Evolutionary conservation across 2,329 filamentous ascomycete species (phyloP).

Genomic region (Biscogniauxia marginata): DNA sequence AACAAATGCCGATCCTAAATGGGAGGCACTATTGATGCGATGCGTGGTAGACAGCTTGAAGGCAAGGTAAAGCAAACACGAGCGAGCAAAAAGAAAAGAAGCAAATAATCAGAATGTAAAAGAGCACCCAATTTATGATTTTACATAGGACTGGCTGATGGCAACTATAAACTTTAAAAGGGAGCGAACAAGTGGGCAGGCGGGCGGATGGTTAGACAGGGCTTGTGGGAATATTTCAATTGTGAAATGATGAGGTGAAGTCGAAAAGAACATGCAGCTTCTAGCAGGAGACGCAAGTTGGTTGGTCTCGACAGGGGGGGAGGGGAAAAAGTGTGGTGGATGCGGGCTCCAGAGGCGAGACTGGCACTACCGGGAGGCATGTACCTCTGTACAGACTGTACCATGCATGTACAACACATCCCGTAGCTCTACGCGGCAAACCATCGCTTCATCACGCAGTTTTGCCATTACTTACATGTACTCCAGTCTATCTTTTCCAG

Average conservation of each 20-base stretch:
- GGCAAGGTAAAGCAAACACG: background rate
- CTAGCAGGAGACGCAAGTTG: slow-evolving; percentile 28
- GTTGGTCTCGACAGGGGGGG: slow-evolving; percentile 29
- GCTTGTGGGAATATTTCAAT: slow-evolving; percentile 6
- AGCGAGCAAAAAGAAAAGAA: background rate
- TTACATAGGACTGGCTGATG: too few species aligned
- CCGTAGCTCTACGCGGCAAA: slow-evolving; percentile 1
- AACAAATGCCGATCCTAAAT: background rate
- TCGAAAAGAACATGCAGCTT: slow-evolving; percentile 33
- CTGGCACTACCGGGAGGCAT: slow-evolving; percentile 1
- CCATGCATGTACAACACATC: slow-evolving; percentile 17
- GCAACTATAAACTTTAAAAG: background rate
- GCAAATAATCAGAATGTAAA: background rate
- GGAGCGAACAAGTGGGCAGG: background rate
- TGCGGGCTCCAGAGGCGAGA: slow-evolving; percentile 23
- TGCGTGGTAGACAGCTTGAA: background rate
- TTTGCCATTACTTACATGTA: slow-evolving; percentile 4
- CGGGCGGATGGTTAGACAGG: slow-evolving; percentile 4
- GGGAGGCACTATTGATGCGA: background rate
- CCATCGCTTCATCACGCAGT: background rate
- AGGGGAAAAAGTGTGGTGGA: slow-evolving; percentile 14
- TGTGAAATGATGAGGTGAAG: slow-evolving; percentile 33
- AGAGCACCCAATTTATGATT: too few species aligned
- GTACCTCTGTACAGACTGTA: background rate
- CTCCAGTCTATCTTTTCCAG: slow-evolving; percentile 13